Percentiles rank a stretch among this genome's conserved stretches.
Conservation (phyloP, 257 asterid genomes). For the Lantana camara region DNA sequence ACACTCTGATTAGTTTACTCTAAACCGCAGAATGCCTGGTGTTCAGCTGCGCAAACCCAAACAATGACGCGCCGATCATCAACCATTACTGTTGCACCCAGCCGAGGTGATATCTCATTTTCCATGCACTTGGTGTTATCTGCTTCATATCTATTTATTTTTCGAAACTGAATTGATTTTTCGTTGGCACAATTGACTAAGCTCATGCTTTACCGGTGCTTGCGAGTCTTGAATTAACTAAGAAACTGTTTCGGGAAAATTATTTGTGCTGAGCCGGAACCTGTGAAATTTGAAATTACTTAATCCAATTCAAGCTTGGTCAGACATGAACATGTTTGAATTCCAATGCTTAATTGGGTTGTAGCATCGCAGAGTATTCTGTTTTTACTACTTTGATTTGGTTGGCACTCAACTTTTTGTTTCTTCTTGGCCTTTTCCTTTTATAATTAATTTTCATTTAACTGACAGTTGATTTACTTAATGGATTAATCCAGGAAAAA, state of each 20-base stretch:
- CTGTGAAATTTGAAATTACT: background rate
- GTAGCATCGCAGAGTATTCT: too few relatives aligned
- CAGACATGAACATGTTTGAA: background rate
- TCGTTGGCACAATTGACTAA: too few relatives aligned
- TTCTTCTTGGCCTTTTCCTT: too few relatives aligned
- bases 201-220: background rate
- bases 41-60: constrained; percentile 84
- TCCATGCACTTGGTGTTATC: constrained; percentile 14
- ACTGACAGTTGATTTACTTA: too few relatives aligned
- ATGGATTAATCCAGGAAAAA: constrained; percentile 63
- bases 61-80: constrained; percentile 86
- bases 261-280: background rate
- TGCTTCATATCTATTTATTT: background rate
- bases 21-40: constrained; percentile 67
- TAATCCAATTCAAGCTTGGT: too few relatives aligned
- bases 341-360: too few relatives aligned
- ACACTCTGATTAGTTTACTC: constrained; percentile 14
- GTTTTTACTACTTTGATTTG: too few relatives aligned
- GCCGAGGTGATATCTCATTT: constrained; percentile 54
- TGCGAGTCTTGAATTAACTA: background rate
- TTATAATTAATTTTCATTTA: too few relatives aligned
- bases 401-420: background rate
- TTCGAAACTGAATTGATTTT: background rate
- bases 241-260: background rate
- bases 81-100: constrained; percentile 86